Evolutionary conservation across 2,329 filamentous ascomycete genomes (phyloP), one percentile per base, ranked within the genome.

Genomic region (Chaetomium globosum): DNA sequence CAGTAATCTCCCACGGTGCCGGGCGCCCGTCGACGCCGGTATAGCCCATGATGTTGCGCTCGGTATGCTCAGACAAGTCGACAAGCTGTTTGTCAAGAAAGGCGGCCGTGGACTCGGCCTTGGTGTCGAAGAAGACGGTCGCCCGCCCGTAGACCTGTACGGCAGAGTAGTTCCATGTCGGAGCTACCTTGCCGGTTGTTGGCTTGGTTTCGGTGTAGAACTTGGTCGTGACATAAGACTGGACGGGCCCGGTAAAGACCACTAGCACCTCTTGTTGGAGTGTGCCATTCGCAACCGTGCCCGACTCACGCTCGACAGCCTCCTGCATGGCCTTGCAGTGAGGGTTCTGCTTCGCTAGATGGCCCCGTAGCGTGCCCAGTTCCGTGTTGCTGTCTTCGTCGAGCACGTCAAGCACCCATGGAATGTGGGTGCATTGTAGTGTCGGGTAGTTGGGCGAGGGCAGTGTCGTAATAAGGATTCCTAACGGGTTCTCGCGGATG

Each of bases 91-190:
- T 49, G 46, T 21, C 1, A 10, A 49, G 55, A 21, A 58, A 58
- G 36, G 55, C 31, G 12, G 76, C 70, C 0, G 79, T 73, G 54
- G 39, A 43, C 1, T 79, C 79, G 6, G 81, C n/a, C 55, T 33
- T 71, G 63, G 39, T 43, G 39, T 89, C 83, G 64, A 77, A 82
- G 68, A 81, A 85, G 4, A 89, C 75, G 0, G 67, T 83, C 1
- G 84, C 83, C 1, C 74, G 80, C 1, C 88, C 88, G 69, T 89
- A 89, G 0, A 80, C 85, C 74, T 90, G 86, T 0, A 82, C 87
- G 0, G 87, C 86, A 3, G 85, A 79, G 70, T 90, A 91, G 74
- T 91, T 87, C 88, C 88, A 90, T 0, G 88, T 91, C 0, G 87
- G 87, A 5, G 89, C 88, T 0, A 89, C 87, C 69, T 90, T 90